phyloP scores from a whole-genome alignment of 2,329 filamentous ascomycete species.

The Penicillium sp. region DNA sequence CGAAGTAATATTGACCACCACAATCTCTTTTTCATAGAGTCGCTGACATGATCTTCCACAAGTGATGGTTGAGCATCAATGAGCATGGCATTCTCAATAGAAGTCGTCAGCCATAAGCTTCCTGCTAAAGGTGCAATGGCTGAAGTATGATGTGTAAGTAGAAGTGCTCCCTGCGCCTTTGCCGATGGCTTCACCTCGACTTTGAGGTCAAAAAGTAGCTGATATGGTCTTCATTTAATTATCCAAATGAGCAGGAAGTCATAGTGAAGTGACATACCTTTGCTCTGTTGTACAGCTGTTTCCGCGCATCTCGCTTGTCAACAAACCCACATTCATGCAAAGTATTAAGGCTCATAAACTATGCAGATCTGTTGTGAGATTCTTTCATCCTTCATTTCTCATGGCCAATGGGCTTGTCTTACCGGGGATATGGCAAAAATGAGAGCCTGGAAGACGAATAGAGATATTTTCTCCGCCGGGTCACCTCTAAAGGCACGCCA shows the following conservation, averaged over 20 bases:
- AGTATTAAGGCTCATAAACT: slow-evolving; percentile 50
- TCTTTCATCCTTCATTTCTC: background rate
- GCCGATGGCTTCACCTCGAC: slow-evolving; percentile 24
- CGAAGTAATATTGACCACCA: slow-evolving; percentile 59
- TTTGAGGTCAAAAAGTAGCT: slow-evolving; percentile 33
- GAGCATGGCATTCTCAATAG: slow-evolving; percentile 52
- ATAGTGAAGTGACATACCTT: slow-evolving; percentile 32
- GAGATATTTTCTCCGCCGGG: slow-evolving; percentile 20
- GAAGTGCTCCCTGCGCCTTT: slow-evolving; percentile 32
- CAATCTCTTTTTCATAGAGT: slow-evolving; percentile 49
- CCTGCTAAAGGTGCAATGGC: slow-evolving; percentile 28
- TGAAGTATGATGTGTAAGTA: slow-evolving; percentile 43
- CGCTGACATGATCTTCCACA: slow-evolving; percentile 28
- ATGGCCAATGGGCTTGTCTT: slow-evolving; percentile 13
- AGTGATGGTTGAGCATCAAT: slow-evolving; percentile 48
- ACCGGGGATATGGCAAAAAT: slow-evolving; percentile 36
- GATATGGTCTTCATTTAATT: background rate
- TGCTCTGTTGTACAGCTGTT: slow-evolving; percentile 46
- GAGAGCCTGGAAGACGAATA: slow-evolving; percentile 34
- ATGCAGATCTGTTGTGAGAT: background rate
- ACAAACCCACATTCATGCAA: slow-evolving; percentile 43
- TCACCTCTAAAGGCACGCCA: slow-evolving; percentile 34
- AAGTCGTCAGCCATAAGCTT: slow-evolving; percentile 49
- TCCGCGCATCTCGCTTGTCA: slow-evolving; percentile 46
- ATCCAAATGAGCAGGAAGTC: background rate